Percentiles rank a stretch among this genome's conserved stretches.
Conservation (phyloP, 1,284 basidiomycete genomes). For the Erythrobasidium hasegawianum region DNA sequence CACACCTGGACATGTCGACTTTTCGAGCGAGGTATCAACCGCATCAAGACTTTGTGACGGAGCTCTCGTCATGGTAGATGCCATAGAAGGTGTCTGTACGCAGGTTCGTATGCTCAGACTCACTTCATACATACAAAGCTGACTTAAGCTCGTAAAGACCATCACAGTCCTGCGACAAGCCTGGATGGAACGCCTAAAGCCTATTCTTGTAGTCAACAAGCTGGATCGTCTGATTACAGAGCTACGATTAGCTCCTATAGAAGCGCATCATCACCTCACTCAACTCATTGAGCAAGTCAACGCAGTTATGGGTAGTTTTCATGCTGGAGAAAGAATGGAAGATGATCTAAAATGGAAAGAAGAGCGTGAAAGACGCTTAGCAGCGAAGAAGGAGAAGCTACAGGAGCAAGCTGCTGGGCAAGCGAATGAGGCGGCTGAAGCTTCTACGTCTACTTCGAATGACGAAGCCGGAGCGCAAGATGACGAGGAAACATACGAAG, state of each 20-base stretch:
- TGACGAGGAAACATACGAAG: conserved; percentile 60
- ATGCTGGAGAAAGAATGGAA: conserved; percentile 93
- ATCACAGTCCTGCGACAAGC: conserved; percentile 92
- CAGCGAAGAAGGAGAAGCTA: conserved; percentile 61
- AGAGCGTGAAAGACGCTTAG: conserved; percentile 76
- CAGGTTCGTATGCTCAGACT: conserved; percentile 60
- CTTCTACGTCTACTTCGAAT: conserved; percentile 55
- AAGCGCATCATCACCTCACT: conserved; percentile 90
- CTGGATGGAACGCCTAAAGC: conserved; percentile 82
- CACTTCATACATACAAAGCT: not conserved
- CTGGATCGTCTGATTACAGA: conserved; percentile 93
- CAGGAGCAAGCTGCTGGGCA: conserved; percentile 38
- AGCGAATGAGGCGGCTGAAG: conserved; percentile 31
- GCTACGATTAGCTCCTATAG: conserved; percentile 81
- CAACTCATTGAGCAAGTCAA: conserved; percentile 97
- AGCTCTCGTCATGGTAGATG: conserved; percentile 93
- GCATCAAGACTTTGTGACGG: conserved; percentile 93
- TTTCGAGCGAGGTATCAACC: conserved; percentile 93
- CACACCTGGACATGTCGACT: conserved; percentile 98
- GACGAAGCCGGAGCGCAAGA: conserved; percentile 49
- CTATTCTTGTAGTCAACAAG: conserved; percentile 96
- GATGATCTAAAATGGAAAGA: conserved; percentile 92
- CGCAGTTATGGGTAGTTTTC: conserved; percentile 95
- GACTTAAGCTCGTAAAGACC: conserved; percentile 59
- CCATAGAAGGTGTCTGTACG: conserved; percentile 96